Evolutionary conservation across 2,329 filamentous ascomycete species (phyloP).

Genomic region (Corinectria fuckeliana): DNA sequence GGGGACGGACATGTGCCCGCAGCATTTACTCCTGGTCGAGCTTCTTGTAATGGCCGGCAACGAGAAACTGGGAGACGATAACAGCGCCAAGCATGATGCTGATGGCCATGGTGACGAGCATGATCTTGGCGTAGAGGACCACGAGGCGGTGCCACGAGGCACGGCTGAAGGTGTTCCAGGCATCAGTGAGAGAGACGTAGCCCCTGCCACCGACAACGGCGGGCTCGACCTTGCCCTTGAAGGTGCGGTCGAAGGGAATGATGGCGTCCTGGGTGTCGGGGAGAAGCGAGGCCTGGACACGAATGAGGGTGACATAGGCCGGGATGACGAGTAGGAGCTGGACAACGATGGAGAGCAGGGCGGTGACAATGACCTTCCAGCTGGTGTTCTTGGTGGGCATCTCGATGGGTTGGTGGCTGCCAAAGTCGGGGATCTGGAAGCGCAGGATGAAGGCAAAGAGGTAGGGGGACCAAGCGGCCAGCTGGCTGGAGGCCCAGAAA

Average conservation of each 20-base stretch:
- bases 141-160: constrained; percentile 75
- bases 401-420: constrained; percentile 5
- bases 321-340: constrained; percentile 70
- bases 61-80: constrained; percentile 59
- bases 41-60: constrained; percentile 33
- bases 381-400: constrained; percentile 45
- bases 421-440: constrained; percentile 44
- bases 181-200: constrained; percentile 73
- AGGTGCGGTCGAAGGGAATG: constrained; percentile 88
- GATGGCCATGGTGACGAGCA: constrained; percentile 59
- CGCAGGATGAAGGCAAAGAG: constrained; percentile 52
- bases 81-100: constrained; percentile 54
- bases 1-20: neutral
- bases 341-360: constrained; percentile 57
- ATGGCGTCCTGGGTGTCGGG: constrained; percentile 82
- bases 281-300: constrained; percentile 87
- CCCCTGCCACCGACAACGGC: constrained; percentile 75
- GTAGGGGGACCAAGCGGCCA: constrained; percentile 56
- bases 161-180: constrained; percentile 79
- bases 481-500: constrained; percentile 63
- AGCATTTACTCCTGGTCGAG: constrained; percentile 1
- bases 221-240: constrained; percentile 78
- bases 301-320: constrained; percentile 75
- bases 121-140: constrained; percentile 77
- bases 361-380: constrained; percentile 54